phyloP scores from a whole-genome alignment of 495 filamentous ascomycete species.

The Tuber aestivum region DNA sequence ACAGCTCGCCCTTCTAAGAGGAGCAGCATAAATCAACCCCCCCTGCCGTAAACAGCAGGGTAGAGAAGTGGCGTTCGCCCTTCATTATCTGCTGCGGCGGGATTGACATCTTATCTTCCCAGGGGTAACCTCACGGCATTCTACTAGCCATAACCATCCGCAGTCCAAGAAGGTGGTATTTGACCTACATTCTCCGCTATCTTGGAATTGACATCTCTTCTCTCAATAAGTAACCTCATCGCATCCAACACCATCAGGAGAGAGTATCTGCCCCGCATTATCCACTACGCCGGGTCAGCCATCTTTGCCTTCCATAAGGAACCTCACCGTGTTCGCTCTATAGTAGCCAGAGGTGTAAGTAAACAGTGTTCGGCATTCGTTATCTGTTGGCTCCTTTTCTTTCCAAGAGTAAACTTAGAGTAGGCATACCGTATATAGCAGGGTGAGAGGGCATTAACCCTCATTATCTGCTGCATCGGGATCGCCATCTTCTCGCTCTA shows the following conservation, averaged over 20 bases:
- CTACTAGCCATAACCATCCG: conserved; percentile 22
- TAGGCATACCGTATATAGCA: too few relatives aligned
- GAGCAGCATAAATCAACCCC: conserved; percentile 14
- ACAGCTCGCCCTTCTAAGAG: conserved; percentile 14
- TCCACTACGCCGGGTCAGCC: too few relatives aligned
- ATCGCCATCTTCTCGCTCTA: background rate
- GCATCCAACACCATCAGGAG: too few relatives aligned
- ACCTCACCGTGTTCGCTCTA: background rate
- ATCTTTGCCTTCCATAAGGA: background rate
- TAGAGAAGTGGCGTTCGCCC: conserved; percentile 22
- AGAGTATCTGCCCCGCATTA: background rate
- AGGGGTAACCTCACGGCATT: conserved; percentile 27
- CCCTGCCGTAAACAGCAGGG: conserved; percentile 21
- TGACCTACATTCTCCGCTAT: background rate
- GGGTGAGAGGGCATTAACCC: too few relatives aligned
- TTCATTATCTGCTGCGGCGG: conserved; percentile 11
- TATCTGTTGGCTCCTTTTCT: too few relatives aligned
- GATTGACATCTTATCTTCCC: conserved; percentile 5
- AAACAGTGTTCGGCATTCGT: background rate
- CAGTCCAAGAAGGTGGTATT: conserved; percentile 17
- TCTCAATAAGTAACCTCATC: background rate
- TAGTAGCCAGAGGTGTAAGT: background rate
- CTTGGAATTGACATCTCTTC: background rate
- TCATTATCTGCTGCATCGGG: too few relatives aligned
- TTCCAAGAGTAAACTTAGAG: too few relatives aligned